Evolutionary conservation across 202 grass and related monocot species (phyloP).

Genomic region (Panicum hallii): DNA sequence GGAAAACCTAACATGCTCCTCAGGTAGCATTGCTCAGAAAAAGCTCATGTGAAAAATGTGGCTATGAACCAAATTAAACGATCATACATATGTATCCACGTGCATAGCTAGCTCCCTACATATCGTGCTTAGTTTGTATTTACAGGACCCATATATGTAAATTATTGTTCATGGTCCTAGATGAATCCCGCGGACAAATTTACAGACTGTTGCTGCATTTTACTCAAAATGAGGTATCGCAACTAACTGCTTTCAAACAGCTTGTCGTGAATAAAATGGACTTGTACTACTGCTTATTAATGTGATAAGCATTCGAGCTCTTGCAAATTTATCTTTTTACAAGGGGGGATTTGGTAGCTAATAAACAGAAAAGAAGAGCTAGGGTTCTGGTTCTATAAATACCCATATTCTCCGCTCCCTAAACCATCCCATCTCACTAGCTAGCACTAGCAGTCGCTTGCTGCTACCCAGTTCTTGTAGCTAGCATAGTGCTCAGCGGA

Average conservation of each 20-base stretch:
- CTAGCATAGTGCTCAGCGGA: neutral
- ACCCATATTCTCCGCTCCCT: slow-evolving; percentile 11
- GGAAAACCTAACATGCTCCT: neutral
- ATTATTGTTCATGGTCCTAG: no score
- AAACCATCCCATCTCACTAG: slow-evolving; percentile 34
- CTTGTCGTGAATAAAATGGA: no score
- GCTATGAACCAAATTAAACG: neutral
- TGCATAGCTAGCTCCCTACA: no score
- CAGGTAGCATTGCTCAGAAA: neutral
- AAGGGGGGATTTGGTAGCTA: neutral
- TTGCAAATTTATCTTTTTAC: neutral
- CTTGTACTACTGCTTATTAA: neutral
- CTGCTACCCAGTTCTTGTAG: neutral
- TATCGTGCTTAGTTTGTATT: no score
- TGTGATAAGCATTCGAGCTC: neutral
- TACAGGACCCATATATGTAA: no score
- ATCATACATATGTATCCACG: neutral
- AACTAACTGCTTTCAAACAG: no score
- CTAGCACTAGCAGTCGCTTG: slow-evolving; percentile 2
- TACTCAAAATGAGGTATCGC: no score
- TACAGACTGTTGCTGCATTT: no score
- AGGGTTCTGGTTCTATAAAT: slow-evolving; percentile 44
- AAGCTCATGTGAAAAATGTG: neutral
- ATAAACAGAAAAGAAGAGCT: neutral
- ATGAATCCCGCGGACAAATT: no score